Evolutionary conservation across 1,139 yeast species (phyloP).

Genomic region (Zygosaccharomyces sapae): DNA sequence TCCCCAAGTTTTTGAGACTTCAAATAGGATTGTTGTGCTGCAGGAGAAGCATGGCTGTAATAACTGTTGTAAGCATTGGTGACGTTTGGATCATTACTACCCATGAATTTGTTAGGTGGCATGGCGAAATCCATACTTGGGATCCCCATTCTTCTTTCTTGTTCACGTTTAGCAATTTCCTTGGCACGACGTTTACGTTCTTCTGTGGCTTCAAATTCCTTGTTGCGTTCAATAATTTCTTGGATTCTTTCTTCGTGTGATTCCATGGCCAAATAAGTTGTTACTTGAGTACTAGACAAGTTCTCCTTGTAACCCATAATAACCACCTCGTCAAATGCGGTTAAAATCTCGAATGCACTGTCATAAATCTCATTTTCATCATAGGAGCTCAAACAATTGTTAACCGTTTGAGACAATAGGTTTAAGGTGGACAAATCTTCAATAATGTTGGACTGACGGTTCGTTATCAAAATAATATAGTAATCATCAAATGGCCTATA

Average conservation of each 20-base stretch:
- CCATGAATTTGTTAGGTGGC: slow-evolving; percentile 24
- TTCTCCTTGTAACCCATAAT: slow-evolving; percentile 83
- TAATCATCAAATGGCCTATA: slow-evolving; percentile 95
- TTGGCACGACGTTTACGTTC: slow-evolving; percentile 95
- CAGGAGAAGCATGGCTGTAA: slow-evolving; percentile 37
- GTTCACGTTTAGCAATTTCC: slow-evolving; percentile 86
- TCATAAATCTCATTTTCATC: slow-evolving; percentile 84
- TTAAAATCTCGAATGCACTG: slow-evolving; percentile 80
- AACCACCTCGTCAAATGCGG: slow-evolving; percentile 92
- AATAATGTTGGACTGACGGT: slow-evolving; percentile 84
- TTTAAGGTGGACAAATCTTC: slow-evolving; percentile 94
- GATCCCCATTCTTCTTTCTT: slow-evolving; percentile 51
- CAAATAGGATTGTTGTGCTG: slow-evolving; percentile 38
- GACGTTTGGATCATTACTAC: slow-evolving; percentile 33
- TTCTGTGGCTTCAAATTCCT: slow-evolving; percentile 94
- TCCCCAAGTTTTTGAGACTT: slow-evolving; percentile 28
- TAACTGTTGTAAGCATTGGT: slow-evolving; percentile 37
- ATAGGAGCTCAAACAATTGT: slow-evolving; percentile 63
- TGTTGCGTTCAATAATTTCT: slow-evolving; percentile 94
- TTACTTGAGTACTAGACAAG: slow-evolving; percentile 74
- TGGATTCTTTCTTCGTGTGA: slow-evolving; percentile 98
- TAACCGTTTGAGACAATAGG: slow-evolving; percentile 75
- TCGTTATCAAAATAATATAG: slow-evolving; percentile 86
- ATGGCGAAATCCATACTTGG: slow-evolving; percentile 18
- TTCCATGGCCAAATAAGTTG: slow-evolving; percentile 93